A percentile compares a stretch with the other conserved stretches of the same genome.
Conservation (phyloP, 2,329 filamentous ascomycete species). For the Pseudovirgaria hyperparasitica region DNA sequence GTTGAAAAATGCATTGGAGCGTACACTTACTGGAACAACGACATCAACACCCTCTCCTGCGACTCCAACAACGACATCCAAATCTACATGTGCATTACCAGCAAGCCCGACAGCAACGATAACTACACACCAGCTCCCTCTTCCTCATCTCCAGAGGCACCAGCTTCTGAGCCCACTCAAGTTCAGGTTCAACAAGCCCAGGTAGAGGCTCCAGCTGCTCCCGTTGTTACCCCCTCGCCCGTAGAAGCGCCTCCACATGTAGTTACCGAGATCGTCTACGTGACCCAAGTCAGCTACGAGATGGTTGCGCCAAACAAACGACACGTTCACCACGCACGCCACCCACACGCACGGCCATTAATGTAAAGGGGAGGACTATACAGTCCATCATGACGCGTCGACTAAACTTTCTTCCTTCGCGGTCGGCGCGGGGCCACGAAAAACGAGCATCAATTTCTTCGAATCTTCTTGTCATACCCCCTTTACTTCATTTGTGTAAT, state of each 20-base stretch:
- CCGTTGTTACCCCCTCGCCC: neutral
- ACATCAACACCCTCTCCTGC: conserved; percentile 21
- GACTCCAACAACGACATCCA: conserved; percentile 12
- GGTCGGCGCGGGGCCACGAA: too few species aligned
- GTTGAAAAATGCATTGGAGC: conserved; percentile 15
- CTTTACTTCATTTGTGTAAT: too few species aligned
- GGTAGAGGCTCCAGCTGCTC: neutral
- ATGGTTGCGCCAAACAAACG: neutral
- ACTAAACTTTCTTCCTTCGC: too few species aligned
- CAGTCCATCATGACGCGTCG: too few species aligned
- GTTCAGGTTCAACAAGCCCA: neutral
- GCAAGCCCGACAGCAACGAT: conserved; percentile 13
- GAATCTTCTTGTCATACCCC: too few species aligned
- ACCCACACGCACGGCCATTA: neutral
- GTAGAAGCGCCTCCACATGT: neutral
- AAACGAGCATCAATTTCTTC: too few species aligned
- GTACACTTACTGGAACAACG: conserved; percentile 17
- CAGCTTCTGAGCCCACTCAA: neutral
- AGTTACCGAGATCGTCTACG: neutral
- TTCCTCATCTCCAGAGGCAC: neutral
- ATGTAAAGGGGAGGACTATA: too few species aligned
- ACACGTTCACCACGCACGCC: neutral
- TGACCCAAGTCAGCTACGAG: neutral
- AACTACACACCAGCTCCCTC: conserved; percentile 5
- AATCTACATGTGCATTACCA: conserved; percentile 21